phyloP scores from a whole-genome alignment of 192 early-diverging fungal species.

The Mortierella alpina region DNA sequence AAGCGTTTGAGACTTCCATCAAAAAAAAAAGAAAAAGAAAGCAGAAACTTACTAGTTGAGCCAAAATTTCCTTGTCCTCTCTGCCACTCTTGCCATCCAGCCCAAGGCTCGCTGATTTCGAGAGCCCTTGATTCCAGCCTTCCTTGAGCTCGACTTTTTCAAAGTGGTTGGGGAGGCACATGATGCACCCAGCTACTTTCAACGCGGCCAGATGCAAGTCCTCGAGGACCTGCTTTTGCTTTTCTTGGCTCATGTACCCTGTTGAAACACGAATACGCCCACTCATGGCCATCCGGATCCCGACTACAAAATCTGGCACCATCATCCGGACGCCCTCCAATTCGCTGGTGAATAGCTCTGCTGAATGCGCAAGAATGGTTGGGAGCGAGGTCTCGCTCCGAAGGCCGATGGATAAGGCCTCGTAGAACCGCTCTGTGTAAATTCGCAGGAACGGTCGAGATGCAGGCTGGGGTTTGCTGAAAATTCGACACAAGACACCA shows the following conservation, averaged over 20 bases:
- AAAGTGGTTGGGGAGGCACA: conserved; percentile 79
- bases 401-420: conserved; percentile 68
- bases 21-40: not conserved
- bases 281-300: conserved; percentile 63
- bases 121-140: conserved; percentile 62
- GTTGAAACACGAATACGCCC: conserved; percentile 39
- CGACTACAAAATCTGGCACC: conserved; percentile 78
- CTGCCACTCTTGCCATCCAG: conserved; percentile 32
- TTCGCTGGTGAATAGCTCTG: conserved; percentile 71
- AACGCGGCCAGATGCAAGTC: conserved; percentile 76
- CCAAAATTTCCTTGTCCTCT: conserved; percentile 61
- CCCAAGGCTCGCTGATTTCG: conserved; percentile 47
- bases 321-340: conserved; percentile 79
- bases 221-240: conserved; percentile 60
- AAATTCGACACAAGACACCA: conserved; percentile 80
- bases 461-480: conserved; percentile 70
- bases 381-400: conserved; percentile 70
- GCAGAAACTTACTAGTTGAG: conserved; percentile 58
- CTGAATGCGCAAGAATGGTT: conserved; percentile 73
- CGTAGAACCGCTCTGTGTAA: conserved; percentile 83
- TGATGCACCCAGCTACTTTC: conserved; percentile 69
- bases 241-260: conserved; percentile 40
- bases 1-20: not conserved
- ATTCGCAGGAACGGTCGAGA: conserved; percentile 64
- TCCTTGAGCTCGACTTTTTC: conserved; percentile 66